A percentile compares a stretch with the other conserved stretches of the same genome.
These are phyloP conservation scores for Bruguiera parviflora DNA, from an alignment of 345 rosid species.

Conservation along the genomic window DNA sequence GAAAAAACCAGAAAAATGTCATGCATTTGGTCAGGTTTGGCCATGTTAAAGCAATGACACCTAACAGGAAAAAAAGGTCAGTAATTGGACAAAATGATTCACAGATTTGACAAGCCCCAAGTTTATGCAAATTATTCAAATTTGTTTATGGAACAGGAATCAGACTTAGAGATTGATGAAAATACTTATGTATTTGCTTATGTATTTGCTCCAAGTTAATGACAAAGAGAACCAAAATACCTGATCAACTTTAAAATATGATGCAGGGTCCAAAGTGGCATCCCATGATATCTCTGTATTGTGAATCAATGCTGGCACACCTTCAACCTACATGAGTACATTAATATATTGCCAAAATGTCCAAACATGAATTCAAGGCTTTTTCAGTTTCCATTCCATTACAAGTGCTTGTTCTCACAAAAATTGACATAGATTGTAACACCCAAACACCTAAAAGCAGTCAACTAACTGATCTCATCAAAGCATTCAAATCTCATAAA, in stretches of 20 bases:
- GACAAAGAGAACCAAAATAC: slow-evolving; percentile 32
- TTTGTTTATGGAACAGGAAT: background rate
- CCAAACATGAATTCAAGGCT: background rate
- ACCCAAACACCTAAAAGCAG: background rate
- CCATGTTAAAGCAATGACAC: slow-evolving; percentile 6
- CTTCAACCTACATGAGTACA: slow-evolving; percentile 63
- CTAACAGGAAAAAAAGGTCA: background rate
- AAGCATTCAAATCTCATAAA: background rate
- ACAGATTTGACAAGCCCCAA: slow-evolving; percentile 11
- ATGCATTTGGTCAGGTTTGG: slow-evolving; percentile 1
- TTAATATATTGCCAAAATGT: background rate
- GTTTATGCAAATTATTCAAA: background rate
- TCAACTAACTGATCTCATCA: background rate
- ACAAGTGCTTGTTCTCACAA: background rate
- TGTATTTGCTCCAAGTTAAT: slow-evolving; percentile 8
- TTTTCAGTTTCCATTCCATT: background rate
- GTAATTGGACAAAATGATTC: background rate
- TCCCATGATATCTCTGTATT: slow-evolving; percentile 95
- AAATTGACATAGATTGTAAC: background rate
- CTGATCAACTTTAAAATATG: slow-evolving; percentile 85
- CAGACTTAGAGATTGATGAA: background rate
- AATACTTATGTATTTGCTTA: background rate
- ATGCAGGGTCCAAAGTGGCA: slow-evolving; percentile 84
- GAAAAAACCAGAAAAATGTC: background rate
- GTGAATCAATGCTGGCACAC: slow-evolving; percentile 84